A percentile compares a stretch with the other conserved stretches of the same genome.
Conservation (phyloP, 140 eudicot species). For the Ambrosia hybrid region DNA sequence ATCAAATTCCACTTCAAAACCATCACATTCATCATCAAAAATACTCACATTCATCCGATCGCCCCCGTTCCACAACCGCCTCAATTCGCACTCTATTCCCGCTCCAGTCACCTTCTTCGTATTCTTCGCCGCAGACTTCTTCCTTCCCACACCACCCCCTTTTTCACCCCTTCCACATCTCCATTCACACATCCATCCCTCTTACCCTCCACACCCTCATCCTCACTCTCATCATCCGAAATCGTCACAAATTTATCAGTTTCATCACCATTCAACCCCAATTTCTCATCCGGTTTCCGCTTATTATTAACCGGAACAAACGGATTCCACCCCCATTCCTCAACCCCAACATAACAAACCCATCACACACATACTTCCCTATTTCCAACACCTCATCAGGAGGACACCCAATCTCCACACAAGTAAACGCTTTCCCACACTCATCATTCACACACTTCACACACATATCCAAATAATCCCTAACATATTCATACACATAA, state of each 20-base stretch:
- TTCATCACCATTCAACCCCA: not conserved
- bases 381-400: conserved; percentile 47
- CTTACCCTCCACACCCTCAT: conserved; percentile 11
- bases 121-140: conserved; percentile 41
- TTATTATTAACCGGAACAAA: conserved; percentile 28
- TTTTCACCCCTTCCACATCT: conserved; percentile 14
- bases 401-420: conserved; percentile 45
- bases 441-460: conserved; percentile 63
- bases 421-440: conserved; percentile 61
- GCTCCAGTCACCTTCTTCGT: conserved; percentile 52
- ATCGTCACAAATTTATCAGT: conserved; percentile 14
- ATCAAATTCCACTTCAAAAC: conserved; percentile 1
- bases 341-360: conserved; percentile 42
- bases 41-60: conserved; percentile 7
- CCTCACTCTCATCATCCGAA: conserved; percentile 43
- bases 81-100: no score
- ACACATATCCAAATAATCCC: conserved; percentile 53
- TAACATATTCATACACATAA: conserved; percentile 52
- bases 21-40: conserved; percentile 14
- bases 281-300: conserved; percentile 8
- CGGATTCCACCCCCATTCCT: conserved; percentile 46
- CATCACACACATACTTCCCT: conserved; percentile 48
- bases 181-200: conserved; percentile 7
- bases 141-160: not conserved
- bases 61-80: no score